Conservation (phyloP, 2,329 filamentous ascomycete genomes). For the Hysterium pulicare region DNA sequence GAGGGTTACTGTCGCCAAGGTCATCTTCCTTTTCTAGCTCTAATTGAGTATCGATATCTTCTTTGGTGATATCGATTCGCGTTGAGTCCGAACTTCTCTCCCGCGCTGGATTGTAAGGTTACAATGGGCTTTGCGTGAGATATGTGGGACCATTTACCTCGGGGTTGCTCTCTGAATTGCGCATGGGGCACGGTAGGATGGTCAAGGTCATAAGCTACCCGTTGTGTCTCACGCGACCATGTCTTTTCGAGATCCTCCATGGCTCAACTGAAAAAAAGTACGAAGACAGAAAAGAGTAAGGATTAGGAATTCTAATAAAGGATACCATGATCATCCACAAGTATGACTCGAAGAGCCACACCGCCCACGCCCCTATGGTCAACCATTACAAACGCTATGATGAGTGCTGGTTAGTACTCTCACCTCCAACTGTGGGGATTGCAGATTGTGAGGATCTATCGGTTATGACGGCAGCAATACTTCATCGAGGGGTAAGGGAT, state of each 20-base stretch:
- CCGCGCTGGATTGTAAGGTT: too few relatives aligned
- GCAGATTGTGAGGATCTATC: too few relatives aligned
- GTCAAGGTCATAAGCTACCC: conserved; percentile 21
- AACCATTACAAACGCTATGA: too few relatives aligned
- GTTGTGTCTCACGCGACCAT: conserved; percentile 32
- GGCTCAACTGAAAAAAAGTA: conserved; percentile 10
- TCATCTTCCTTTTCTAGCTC: conserved; percentile 26
- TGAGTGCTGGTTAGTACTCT: too few relatives aligned
- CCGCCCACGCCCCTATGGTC: too few relatives aligned
- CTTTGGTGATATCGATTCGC: conserved; percentile 11
- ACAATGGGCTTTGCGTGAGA: too few relatives aligned
- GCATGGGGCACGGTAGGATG: conserved; percentile 24
- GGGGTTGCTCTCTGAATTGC: conserved; percentile 22
- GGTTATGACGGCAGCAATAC: conserved; percentile 9
- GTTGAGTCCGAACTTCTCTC: too few relatives aligned
- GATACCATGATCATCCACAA: too few relatives aligned
- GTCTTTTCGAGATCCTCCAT: conserved; percentile 28
- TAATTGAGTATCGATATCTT: conserved; percentile 20
- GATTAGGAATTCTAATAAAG: too few relatives aligned
- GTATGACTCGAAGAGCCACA: too few relatives aligned
- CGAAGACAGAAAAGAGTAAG: conserved; percentile 5
- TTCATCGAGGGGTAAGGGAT: background rate
- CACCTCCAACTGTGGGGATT: too few relatives aligned
- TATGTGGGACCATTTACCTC: too few relatives aligned
- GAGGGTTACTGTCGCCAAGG: conserved; percentile 19